Conservation (phyloP, 164 flowering plant species). For the Akebia trifoliata region DNA sequence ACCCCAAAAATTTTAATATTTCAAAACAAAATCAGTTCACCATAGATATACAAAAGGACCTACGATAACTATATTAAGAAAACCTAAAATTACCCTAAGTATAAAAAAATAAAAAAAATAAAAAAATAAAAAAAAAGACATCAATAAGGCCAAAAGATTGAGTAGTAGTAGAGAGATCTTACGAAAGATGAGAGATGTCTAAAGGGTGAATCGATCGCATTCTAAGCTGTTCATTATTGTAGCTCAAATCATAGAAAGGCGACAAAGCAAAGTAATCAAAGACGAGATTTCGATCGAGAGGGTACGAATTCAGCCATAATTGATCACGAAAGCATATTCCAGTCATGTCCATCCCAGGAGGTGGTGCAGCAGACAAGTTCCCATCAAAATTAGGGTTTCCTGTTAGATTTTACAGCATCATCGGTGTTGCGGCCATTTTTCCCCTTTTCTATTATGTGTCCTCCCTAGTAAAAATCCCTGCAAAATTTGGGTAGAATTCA, state of each 20-base stretch:
- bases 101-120: no score
- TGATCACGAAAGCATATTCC: conserved; percentile 95
- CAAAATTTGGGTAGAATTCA: conserved; percentile 1
- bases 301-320: conserved; percentile 88
- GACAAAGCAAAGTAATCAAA: conserved; percentile 97
- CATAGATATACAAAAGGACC: background rate
- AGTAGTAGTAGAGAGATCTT: conserved; percentile 18
- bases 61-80: background rate
- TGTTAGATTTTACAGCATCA: conserved; percentile 24
- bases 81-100: background rate
- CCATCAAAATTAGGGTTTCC: conserved; percentile 36
- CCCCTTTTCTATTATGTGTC: background rate
- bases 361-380: conserved; percentile 36
- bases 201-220: conserved; percentile 83
- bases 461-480: background rate
- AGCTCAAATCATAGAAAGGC: conserved; percentile 80
- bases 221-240: conserved; percentile 87
- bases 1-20: no score
- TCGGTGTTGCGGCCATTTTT: conserved; percentile 40
- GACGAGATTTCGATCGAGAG: conserved; percentile 82
- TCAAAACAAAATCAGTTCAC: no score
- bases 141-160: background rate
- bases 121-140: no score
- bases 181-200: conserved; percentile 88
- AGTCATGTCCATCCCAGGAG: conserved; percentile 96